These are phyloP conservation scores for Aspergillus puulaauensis DNA, from an alignment of 2,329 filamentous ascomycete genomes.

Conservation along the genomic window DNA sequence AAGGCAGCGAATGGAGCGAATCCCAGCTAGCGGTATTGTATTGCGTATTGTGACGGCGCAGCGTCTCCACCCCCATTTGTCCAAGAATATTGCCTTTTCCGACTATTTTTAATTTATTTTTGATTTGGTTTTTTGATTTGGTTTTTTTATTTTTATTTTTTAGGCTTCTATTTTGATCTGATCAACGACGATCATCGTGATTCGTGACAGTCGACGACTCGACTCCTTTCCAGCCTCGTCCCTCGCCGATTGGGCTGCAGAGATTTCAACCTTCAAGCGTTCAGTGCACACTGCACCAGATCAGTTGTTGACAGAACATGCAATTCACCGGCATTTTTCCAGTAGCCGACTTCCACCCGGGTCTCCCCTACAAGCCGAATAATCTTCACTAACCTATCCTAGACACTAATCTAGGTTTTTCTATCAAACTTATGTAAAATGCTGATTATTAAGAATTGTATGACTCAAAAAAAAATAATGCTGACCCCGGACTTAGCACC, in stretches of 20 bases:
- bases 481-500: background rate
- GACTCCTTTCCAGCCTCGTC: background rate
- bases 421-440: too few relatives aligned
- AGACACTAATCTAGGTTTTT: too few relatives aligned
- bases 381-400: too few relatives aligned
- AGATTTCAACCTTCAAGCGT: background rate
- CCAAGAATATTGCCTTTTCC: too few relatives aligned
- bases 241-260: slow-evolving; percentile 1
- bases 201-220: background rate
- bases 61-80: background rate
- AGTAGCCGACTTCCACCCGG: too few relatives aligned
- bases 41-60: background rate
- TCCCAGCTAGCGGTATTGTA: background rate
- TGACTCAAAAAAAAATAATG: background rate
- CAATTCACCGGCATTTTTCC: too few relatives aligned
- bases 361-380: too few relatives aligned
- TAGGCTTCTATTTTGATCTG: background rate
- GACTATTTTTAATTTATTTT: background rate
- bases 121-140: background rate
- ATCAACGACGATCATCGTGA: background rate
- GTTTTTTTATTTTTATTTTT: background rate
- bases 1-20: background rate
- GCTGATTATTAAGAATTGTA: background rate
- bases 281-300: too few relatives aligned
- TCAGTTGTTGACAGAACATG: too few relatives aligned